Evolutionary conservation across 345 rosid species (phyloP), one percentile per base, ranked within the genome.

Genomic region (Adansonia digitata): DNA sequence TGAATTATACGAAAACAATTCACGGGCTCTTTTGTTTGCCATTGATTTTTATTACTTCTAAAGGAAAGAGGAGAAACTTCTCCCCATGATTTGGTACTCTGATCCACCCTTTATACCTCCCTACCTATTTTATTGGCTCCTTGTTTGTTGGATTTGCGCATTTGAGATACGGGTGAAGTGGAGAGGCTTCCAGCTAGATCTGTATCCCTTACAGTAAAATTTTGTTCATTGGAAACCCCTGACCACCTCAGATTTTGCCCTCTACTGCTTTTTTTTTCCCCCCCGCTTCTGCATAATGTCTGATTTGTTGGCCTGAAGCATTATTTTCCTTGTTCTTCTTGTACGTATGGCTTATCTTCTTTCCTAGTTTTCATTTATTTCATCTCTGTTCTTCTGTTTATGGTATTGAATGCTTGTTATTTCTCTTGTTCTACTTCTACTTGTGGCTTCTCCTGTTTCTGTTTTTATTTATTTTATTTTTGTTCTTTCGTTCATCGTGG

Each of bases 261-360:
- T 65, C 5, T 43, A 12, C 56, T 29, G 39, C 72, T 27, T 27
- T 26, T 15, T 6, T 9, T 67, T 27, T 46, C n/a, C n/a, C n/a
- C n/a, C n/a, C n/a, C n/a, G 35, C 72, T 43, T 67, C 22, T 67
- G 37, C 71, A 15, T 67, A 4, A 68, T 68, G 72, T 40, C 57
- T 27, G 53, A 24, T 46, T 68, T 2, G 5, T 68, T 40, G 57
- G 72, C 17, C 39, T 68, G 56, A 46, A 68, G 22, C 51, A 66
- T 24, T 66, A 12, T 6, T 42, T 42, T 27, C 31, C 13, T 24
- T 24, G 20, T 45, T 67, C 71, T 42, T 35, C 20, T 43, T 66
- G 7, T 66, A 66, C 35, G 13, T 14, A 27, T 40, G 5, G 39
- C 26, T 4, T 68, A 26, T 17, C 26, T 15, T 17, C 12, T 68